Base-by-base conservation (phyloP, 139 green algal species). In the Chlamydomonas eustigma region DNA sequence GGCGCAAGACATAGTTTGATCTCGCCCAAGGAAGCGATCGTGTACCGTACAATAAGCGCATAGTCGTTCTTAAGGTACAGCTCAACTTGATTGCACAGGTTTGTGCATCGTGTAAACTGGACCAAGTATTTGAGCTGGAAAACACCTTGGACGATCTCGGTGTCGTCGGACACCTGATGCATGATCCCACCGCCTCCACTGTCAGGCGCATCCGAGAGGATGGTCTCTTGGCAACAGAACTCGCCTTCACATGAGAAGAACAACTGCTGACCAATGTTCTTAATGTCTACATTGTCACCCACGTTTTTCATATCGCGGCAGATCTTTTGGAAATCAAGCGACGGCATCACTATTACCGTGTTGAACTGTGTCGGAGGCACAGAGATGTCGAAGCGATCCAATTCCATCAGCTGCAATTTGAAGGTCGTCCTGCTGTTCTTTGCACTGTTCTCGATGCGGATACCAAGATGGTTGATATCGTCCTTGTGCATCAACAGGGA, bases 51-150 rank as follows among this genome's bases (percentile, higher is more conserved):
- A 2, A 76, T 68, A 5, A 81, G 28, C 1, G 76, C 65, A 51
- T 68, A 81, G 30, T 77, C 76, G 52, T 81, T 81, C 22, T 81
- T 81, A 0, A 81, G 69, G 8, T 73, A 76, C 31, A 81, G 33
- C 67, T 81, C 68, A 3, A 71, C 51, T 1, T 68, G 76, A 51
- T 38, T 81, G 51, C 67, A 81, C 37, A 81, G 69, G n/a, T 71
- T 73, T 6, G 76, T 77, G 52, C 69, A 77, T 51, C 71, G 76
- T 3, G 76, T 81, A 51, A 81, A 81, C 0, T 77, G 69, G 2
- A 67, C 58, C 28, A 81, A 58, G 51, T 77, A 69, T 31, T 81
- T 81, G 2, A 81, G 51, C 0, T 51, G 28, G 69, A 81, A 81
- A 1, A 77, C 1, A 2, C 76, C 76, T 8, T 81, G 76, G 0